phyloP scores from a whole-genome alignment of 148 eudicot genomes.

The Fagopyrum esculentum region DNA sequence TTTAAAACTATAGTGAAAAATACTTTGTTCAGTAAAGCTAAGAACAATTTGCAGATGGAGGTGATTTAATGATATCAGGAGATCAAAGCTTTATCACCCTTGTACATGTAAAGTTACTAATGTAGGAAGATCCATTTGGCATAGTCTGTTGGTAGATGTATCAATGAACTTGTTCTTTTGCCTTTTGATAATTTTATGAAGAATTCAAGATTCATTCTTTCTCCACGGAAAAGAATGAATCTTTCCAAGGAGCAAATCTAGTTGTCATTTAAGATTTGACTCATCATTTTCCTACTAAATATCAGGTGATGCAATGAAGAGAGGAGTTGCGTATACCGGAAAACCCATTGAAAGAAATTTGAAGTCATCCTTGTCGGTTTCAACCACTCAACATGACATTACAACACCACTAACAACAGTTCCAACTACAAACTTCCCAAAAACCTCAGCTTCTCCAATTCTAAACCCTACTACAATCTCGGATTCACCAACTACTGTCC shows the following conservation, averaged over 20 bases:
- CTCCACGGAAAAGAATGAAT: background rate
- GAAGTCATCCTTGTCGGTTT: conserved; percentile 17
- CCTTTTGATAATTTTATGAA: too few relatives aligned
- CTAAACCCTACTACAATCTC: conserved; percentile 50
- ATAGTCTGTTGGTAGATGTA: too few relatives aligned
- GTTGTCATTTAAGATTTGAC: background rate
- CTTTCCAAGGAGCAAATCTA: too few relatives aligned
- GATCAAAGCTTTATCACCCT: too few relatives aligned
- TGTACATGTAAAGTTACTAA: too few relatives aligned
- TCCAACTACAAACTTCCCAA: conserved; percentile 39
- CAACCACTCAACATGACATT: conserved; percentile 49
- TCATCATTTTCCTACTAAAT: background rate
- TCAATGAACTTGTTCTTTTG: too few relatives aligned
- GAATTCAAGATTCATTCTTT: background rate
- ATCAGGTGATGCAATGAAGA: conserved; percentile 15
- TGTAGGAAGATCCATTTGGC: too few relatives aligned
- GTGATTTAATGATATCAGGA: too few relatives aligned
- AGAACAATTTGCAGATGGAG: too few relatives aligned
- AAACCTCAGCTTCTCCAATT: conserved; percentile 27
- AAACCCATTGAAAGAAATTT: conserved; percentile 5
- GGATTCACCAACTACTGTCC: conserved; percentile 24
- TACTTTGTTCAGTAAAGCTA: too few relatives aligned
- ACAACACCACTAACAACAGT: conserved; percentile 75
- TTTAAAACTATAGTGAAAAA: too few relatives aligned
- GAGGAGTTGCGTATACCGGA: conserved; percentile 2